Conservation (phyloP, 768 basidiomycete genomes). For the Tulasnella calospora region DNA sequence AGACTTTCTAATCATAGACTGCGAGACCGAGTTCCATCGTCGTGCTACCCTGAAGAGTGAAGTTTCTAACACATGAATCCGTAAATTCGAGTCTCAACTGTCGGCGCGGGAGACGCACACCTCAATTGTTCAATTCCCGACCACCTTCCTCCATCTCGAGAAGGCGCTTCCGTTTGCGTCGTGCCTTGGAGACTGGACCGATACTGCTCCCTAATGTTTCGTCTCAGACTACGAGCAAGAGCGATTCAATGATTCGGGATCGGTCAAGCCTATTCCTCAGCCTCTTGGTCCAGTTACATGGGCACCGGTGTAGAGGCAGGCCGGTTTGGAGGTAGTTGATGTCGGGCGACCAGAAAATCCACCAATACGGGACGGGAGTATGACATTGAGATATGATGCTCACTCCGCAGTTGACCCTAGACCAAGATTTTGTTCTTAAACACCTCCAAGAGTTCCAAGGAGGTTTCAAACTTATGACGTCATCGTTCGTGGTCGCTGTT, state of each 20-base stretch:
- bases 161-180: too few species aligned
- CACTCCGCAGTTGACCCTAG: neutral
- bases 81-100: too few species aligned
- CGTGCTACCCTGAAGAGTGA: neutral
- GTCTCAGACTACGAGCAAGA: too few species aligned
- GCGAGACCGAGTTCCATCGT: neutral
- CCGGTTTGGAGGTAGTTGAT: neutral
- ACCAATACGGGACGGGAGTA: neutral
- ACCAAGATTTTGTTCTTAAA: neutral
- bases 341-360: neutral
- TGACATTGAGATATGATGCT: neutral
- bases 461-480: neutral
- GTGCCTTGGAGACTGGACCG: too few species aligned
- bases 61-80: too few species aligned
- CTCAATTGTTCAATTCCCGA: too few species aligned
- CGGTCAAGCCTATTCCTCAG: too few species aligned
- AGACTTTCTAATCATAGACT: slow-evolving; percentile 3
- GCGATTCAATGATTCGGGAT: too few species aligned
- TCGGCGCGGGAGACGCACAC: too few species aligned
- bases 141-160: too few species aligned
- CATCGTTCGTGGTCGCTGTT: neutral
- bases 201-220: too few species aligned
- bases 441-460: neutral
- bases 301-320: neutral
- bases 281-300: too few species aligned